Evolutionary conservation across 805 yeast species (phyloP), one percentile per base, ranked within the genome.

Genomic region (Metschnikowia drakensbergensis): DNA sequence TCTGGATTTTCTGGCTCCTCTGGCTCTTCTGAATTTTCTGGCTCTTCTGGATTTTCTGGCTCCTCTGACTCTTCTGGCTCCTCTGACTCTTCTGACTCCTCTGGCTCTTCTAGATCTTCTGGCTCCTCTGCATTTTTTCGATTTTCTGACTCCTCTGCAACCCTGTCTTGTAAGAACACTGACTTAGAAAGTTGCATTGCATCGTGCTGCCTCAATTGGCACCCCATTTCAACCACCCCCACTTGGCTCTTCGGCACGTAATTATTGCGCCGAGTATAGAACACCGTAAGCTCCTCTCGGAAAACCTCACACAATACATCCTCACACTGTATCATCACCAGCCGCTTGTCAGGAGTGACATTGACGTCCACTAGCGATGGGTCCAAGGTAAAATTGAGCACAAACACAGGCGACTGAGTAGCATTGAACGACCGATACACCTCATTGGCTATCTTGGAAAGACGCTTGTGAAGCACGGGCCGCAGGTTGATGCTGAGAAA

Each of bases 261-360:
- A 46, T 70, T 75, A 35, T 64, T 64, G 23, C 67, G 63, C 0
- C 51, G 45, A 22, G 77, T 73, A 58, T 78, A 88, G 48, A 77
- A 74, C 1, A 63, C 61, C 0, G 60, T 57, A 13, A 91, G 57
- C n/a, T 70, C 63, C n/a, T 72, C 77, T 46, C 80, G 71, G 4
- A 92, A 53, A 1, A 67, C 66, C 31, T 83, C 86, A 4, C 86
- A 55, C 1, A 91, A 61, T n/a, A 68, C 62, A 3, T 65, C 62
- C 63, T 91, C 97, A 52, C 82, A 73, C 50, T 84, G 89, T 1
- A 90, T 61, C 58, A 87, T 61, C 1, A 91, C 74, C 2, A 82
- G 79, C 45, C 92, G 72, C 62, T 94, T 94, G 63, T 94, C 97
- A 0, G 99, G 98, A 0, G 96, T 84, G 1, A 94, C 86, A 64